phyloP scores from a whole-genome alignment of 176 grass and related monocot species.

The Oryza nivara region DNA sequence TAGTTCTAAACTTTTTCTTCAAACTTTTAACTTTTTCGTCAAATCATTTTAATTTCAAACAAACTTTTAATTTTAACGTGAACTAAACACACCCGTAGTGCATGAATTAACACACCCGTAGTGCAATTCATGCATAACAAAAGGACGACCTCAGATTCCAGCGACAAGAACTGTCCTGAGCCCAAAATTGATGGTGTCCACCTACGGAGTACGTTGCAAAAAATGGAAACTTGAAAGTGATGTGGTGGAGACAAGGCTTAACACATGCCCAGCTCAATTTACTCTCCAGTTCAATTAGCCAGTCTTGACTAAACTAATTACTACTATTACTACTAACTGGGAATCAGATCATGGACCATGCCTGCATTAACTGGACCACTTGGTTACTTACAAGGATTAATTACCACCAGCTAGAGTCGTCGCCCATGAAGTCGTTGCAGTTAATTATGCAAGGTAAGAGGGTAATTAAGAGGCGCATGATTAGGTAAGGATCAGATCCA shows the following conservation, averaged over 20 bases:
- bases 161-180: neutral
- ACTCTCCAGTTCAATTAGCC: neutral
- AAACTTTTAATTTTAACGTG: too few relatives aligned
- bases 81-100: too few relatives aligned
- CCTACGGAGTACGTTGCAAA: neutral
- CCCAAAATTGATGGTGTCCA: neutral
- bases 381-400: neutral
- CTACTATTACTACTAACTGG: neutral
- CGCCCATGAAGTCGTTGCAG: neutral
- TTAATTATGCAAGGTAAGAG: neutral
- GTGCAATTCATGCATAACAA: too few relatives aligned
- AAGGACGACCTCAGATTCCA: neutral
- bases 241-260: neutral
- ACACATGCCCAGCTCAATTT: neutral
- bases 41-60: too few relatives aligned
- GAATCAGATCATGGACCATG: neutral
- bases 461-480: neutral
- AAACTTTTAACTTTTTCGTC: too few relatives aligned
- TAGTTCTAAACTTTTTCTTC: too few relatives aligned
- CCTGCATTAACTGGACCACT: neutral
- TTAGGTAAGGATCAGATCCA: conserved; percentile 16
- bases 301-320: neutral
- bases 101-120: too few relatives aligned
- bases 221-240: neutral
- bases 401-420: neutral